Conservation (phyloP, 2,329 filamentous ascomycete genomes). For the Sporothrix schenckii region DNA sequence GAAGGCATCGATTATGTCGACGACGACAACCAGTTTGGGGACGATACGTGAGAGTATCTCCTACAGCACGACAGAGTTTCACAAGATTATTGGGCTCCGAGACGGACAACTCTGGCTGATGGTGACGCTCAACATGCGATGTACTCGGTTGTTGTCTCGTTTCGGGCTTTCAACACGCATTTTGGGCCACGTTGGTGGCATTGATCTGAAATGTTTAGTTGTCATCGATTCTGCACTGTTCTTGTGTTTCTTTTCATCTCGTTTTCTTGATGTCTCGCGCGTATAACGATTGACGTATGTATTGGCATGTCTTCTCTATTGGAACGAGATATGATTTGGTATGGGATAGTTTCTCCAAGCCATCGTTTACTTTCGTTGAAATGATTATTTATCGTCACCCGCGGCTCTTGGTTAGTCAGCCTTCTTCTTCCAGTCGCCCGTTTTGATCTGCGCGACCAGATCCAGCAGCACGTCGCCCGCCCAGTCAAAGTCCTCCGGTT, state of each 20-base stretch:
- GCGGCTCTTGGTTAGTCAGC: neutral
- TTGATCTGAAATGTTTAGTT: neutral
- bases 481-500: conserved; percentile 66
- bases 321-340: neutral
- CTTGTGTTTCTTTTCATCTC: neutral
- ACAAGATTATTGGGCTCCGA: neutral
- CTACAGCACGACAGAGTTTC: conserved; percentile 22
- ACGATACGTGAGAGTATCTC: conserved; percentile 23
- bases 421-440: conserved; percentile 34
- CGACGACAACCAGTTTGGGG: conserved; percentile 9
- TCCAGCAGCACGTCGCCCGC: conserved; percentile 53
- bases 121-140: no score
- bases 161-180: neutral
- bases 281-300: neutral
- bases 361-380: neutral
- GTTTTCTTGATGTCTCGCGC: neutral
- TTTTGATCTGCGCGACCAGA: conserved; percentile 34
- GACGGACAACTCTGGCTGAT: neutral
- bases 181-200: neutral
- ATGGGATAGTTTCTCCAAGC: neutral
- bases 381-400: neutral
- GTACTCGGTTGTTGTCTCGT: neutral
- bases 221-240: neutral
- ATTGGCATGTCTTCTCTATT: neutral
- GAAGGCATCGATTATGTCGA: conserved; percentile 20